These are phyloP conservation scores for Colletotrichum sp. DNA, from an alignment of 2,329 filamentous ascomycete genomes.

Conservation along the genomic window DNA sequence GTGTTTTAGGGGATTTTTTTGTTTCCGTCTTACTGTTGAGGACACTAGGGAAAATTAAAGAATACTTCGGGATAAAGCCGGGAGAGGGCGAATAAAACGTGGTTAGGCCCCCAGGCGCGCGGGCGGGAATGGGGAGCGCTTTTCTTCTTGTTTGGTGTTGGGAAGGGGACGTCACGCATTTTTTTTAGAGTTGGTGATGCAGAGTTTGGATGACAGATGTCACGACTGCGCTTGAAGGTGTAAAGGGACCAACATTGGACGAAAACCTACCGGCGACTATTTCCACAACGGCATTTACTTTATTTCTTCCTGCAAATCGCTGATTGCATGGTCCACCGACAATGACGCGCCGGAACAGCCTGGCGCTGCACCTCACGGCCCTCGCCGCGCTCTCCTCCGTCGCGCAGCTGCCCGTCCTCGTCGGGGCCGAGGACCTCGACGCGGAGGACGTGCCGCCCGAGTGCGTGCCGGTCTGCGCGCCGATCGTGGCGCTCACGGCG, in stretches of 20 bases:
- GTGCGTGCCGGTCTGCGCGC: neutral
- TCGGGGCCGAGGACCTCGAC: slow-evolving; percentile 6
- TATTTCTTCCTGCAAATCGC: neutral
- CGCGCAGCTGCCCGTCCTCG: neutral
- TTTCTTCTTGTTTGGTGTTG: neutral
- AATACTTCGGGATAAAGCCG: neutral
- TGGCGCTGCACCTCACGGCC: neutral
- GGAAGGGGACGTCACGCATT: neutral
- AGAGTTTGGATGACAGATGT: neutral
- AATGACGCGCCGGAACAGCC: neutral
- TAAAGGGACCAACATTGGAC: neutral
- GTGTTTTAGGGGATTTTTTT: neutral
- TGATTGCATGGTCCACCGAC: neutral
- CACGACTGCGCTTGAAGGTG: neutral
- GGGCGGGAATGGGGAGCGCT: neutral
- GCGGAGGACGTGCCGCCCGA: slow-evolving; percentile 12
- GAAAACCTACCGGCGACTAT: neutral
- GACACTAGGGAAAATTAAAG: neutral
- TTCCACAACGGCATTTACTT: neutral
- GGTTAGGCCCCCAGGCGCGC: neutral
- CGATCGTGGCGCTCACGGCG: slow-evolving; percentile 5
- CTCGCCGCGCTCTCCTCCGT: neutral
- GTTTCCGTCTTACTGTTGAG: neutral
- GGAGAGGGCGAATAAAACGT: neutral
- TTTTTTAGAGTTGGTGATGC: neutral